Conservation (phyloP, 495 filamentous ascomycete species). For the Penicillium crystallinum region DNA sequence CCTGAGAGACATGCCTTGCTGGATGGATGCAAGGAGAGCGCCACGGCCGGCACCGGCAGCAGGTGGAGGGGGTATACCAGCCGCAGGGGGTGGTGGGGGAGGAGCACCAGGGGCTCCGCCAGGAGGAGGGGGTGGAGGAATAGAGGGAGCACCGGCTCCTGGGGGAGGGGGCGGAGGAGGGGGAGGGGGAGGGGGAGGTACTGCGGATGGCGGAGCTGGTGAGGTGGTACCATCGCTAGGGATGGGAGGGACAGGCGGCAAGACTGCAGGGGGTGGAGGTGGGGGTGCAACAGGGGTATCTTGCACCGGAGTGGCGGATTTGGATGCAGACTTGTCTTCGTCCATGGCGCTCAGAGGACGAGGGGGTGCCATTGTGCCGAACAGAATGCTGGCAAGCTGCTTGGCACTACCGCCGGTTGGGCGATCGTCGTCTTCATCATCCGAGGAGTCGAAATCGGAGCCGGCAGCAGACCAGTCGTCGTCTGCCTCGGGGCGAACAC, state of each 20-base stretch:
- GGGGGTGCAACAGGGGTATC: constrained; percentile 29
- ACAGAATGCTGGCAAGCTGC: constrained; percentile 86
- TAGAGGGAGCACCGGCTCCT: constrained; percentile 21
- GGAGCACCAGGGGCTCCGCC: constrained; percentile 24
- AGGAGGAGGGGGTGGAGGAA: constrained; percentile 29
- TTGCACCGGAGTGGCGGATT: constrained; percentile 36
- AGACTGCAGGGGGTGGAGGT: constrained; percentile 25
- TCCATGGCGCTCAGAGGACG: constrained; percentile 80
- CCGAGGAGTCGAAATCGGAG: constrained; percentile 66
- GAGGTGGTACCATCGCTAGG: constrained; percentile 32
- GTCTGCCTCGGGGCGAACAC: constrained; percentile 68
- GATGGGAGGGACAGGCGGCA: constrained; percentile 30
- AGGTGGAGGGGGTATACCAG: constrained; percentile 26
- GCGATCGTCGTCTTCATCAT: constrained; percentile 67
- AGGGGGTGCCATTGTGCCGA: constrained; percentile 95
- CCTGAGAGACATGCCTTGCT: constrained; percentile 66
- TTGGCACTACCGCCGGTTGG: constrained; percentile 77
- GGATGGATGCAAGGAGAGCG: constrained; percentile 74
- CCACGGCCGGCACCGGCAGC: constrained; percentile 45
- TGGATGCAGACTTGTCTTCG: constrained; percentile 50
- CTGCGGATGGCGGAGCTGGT: constrained; percentile 25
- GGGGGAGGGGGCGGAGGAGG: constrained; percentile 32
- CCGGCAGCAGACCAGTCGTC: constrained; percentile 82
- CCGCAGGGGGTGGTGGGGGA: constrained; percentile 37
- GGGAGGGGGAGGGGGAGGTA: constrained; percentile 41